Base-by-base conservation (phyloP, 2,329 filamentous ascomycete genomes). In the Aspergillus arachidicola region DNA sequence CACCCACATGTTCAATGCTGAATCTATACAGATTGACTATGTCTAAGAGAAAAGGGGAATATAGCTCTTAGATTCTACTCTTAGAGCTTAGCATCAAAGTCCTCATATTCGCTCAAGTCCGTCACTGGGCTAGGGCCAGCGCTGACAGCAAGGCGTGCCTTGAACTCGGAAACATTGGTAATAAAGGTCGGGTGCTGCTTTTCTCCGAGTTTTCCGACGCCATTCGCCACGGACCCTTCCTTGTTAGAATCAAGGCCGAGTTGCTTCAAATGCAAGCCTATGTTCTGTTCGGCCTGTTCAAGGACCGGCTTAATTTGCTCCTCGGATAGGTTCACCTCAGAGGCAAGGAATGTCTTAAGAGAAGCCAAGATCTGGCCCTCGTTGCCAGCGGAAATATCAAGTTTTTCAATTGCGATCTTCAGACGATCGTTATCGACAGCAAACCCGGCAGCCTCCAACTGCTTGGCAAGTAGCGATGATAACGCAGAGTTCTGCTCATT, bases 81-180 rank as follows among this genome's bases (percentile, higher is more conserved):
- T 34, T 51, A 94, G 62, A 97, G 84, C 81, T 97, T 97, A 16
- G 91, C 81, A 66, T 92, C 92, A 64, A 89, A 83, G 64, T 97
- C 94, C 75, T 97, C 91, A 77, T 94, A 98, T 72, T 93, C 91
- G 65, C 85, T 90, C 61, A 98, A 78, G 68, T 95, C 90, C 73
- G 86, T 89, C 34, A 91, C 86, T 0, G 94, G 87, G 65, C 84
- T 84, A 1, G 93, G 87, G 0, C 92, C 94, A 26, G 86, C 84
- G 66, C 89, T 95, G 32, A 92, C 85, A 63, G 86, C 82, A 71
- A 97, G 82, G 16, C 87, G 83, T 0, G 91, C 88, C 83, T 95
- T 96, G 85, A 90, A 97, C 34, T 86, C 85, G 64, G 90, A 85
- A 3, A 97, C 90, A 73, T 96, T 92, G 54, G 87, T 87, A 71